Evolutionary conservation across 2,329 filamentous ascomycete genomes (phyloP), one percentile per base, ranked within the genome.

Genomic region (Cordyceps pruinosa): DNA sequence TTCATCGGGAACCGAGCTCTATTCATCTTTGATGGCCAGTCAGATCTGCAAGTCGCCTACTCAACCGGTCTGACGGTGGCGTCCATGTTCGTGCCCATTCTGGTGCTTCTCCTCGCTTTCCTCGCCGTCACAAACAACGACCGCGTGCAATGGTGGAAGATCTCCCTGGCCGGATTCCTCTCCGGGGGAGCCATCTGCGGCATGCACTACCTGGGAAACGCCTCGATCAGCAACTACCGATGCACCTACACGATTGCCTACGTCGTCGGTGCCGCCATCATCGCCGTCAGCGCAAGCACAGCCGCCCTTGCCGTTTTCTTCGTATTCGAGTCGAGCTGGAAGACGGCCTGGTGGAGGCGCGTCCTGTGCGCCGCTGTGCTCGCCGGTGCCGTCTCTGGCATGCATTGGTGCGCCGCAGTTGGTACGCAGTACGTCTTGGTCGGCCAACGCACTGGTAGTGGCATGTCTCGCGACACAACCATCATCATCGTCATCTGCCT

Each of bases 151-250:
- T 81, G 81, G 71, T 72, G 79, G 70, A 80, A 85, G 45, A 78
- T 88, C 12, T 66, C 78, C 8, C 66, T 82, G 5, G 86, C 87
- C 9, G 89, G 90, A 7, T 66, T 83, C 1, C 76, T 92, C 44
- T 87, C 87, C 2, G 90, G 90, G 15, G 76, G 84, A 5, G 86
- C 89, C 23, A 86, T 94, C 50, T 90, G 87, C 59, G 88, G 87
- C 32, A 94, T 95, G 90, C 89, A 95, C 69, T 95, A 94, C 65
- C 76, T 93, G 19, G 89, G 89, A n/a, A 91, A 95, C 67, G 82
- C 87, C 32, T 90, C 89, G 34, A 90, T 93, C 60, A 78, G 79
- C 28, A 93, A 95, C 68, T 96, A 94, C 66, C 71, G 68, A 4
- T 86, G 88, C 63, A 72, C 76, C 12, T 91, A 92, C 63, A 70